These are phyloP conservation scores for Pavlovales sp. DNA, from an alignment of 208 protist genomes.

Conservation along the genomic window DNA sequence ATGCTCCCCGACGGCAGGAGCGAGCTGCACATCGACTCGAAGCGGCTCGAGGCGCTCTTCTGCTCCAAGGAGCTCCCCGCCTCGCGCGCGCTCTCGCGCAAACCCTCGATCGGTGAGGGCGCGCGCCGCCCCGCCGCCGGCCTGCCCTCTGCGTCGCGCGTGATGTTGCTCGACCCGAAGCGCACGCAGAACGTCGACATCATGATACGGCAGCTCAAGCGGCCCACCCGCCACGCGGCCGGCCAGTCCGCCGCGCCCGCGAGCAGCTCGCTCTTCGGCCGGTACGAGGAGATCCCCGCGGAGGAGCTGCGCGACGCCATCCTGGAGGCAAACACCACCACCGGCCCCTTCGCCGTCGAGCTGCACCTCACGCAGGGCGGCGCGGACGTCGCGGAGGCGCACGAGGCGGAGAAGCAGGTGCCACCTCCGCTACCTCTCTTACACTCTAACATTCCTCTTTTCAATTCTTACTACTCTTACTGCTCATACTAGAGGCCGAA, in stretches of 20 bases:
- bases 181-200: not conserved
- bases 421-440: no score
- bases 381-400: not conserved
- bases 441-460: no score
- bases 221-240: no score
- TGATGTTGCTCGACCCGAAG: not conserved
- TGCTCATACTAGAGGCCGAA: no score
- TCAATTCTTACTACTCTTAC: no score
- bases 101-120: not conserved
- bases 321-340: not conserved
- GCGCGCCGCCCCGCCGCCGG: no score
- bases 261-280: not conserved
- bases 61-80: not conserved
- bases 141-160: not conserved
- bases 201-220: not conserved
- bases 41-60: not conserved
- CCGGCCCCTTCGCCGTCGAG: not conserved
- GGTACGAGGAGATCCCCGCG: not conserved
- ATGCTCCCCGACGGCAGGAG: not conserved
- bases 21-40: not conserved
- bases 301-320: not conserved
- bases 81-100: not conserved
- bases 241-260: no score
- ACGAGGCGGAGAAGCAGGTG: not conserved
- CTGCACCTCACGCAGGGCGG: no score